Conservation (phyloP, 345 rosid genomes). For the Euphorbia lathyris region DNA sequence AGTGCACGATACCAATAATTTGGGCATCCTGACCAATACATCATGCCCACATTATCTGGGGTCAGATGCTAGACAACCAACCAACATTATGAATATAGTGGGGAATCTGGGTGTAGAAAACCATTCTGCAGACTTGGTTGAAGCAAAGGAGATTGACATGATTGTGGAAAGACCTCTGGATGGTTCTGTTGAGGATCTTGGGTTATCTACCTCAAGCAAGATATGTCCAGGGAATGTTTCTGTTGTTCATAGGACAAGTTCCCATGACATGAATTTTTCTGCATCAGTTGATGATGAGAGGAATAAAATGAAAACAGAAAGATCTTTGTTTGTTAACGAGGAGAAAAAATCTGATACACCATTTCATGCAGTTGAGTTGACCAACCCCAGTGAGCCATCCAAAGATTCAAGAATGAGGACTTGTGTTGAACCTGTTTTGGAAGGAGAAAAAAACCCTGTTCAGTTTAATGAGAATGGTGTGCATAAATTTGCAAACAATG, state of each 20-base stretch:
- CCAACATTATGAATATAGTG: slow-evolving; percentile 6
- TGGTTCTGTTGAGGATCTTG: slow-evolving; percentile 30
- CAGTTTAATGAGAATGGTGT: slow-evolving; percentile 9
- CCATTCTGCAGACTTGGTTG: slow-evolving; percentile 27
- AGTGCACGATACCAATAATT: slow-evolving; percentile 13
- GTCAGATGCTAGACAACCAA: slow-evolving; percentile 28
- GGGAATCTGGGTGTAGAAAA: slow-evolving; percentile 15
- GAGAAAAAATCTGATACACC: slow-evolving; percentile 27
- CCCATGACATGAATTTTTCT: slow-evolving; percentile 24
- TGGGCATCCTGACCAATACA: slow-evolving; percentile 16
- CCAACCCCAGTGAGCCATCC: slow-evolving; percentile 27
- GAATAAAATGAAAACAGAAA: slow-evolving; percentile 29
- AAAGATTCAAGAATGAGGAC: slow-evolving; percentile 23
- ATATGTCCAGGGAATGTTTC: slow-evolving; percentile 24
- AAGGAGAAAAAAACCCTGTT: slow-evolving; percentile 29
- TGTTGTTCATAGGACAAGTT: slow-evolving; percentile 24
- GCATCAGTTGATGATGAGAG: slow-evolving; percentile 24
- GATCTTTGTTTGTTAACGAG: slow-evolving; percentile 14
- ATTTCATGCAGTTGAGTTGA: slow-evolving; percentile 23
- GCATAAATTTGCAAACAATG: slow-evolving; percentile 25
- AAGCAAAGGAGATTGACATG: slow-evolving; percentile 19
- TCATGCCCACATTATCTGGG: slow-evolving; percentile 21
- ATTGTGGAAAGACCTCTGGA: slow-evolving; percentile 22
- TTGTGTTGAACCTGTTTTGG: slow-evolving; percentile 28
- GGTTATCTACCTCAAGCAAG: slow-evolving; percentile 30